These are phyloP conservation scores for Xylaria sp. DNA, from an alignment of 2,329 filamentous ascomycete genomes.

Conservation along the genomic window DNA sequence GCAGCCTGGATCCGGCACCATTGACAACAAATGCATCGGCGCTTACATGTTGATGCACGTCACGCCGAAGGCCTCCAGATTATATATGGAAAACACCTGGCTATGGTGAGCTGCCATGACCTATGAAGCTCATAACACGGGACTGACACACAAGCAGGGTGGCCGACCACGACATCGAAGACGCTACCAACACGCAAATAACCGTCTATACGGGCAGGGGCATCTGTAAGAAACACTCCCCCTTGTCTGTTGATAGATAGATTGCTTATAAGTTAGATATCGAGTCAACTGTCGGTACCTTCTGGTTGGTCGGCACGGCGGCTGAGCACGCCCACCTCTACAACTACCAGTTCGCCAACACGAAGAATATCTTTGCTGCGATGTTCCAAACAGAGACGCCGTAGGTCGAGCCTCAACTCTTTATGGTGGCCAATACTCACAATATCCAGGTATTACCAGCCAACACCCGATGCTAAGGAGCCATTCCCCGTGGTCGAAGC, in stretches of 20 bases:
- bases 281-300: slow-evolving; percentile 41
- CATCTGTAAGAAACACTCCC: slow-evolving; percentile 39
- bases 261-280: slow-evolving; percentile 29
- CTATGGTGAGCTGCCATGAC: slow-evolving; percentile 38
- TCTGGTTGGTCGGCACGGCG: slow-evolving; percentile 63
- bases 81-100: slow-evolving; percentile 50
- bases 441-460: slow-evolving; percentile 54
- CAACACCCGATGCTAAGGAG: slow-evolving; percentile 55
- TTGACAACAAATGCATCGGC: slow-evolving; percentile 40
- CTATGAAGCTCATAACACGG: slow-evolving; percentile 19
- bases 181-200: slow-evolving; percentile 49
- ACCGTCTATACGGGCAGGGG: slow-evolving; percentile 58
- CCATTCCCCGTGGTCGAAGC: slow-evolving; percentile 50
- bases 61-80: slow-evolving; percentile 35
- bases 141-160: slow-evolving; percentile 36
- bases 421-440: neutral
- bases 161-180: slow-evolving; percentile 60
- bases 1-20: slow-evolving; percentile 38
- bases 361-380: slow-evolving; percentile 61
- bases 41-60: slow-evolving; percentile 45
- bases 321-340: slow-evolving; percentile 65
- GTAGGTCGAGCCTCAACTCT: slow-evolving; percentile 34
- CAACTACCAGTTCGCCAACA: slow-evolving; percentile 63
- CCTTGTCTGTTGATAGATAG: neutral
- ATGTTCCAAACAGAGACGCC: slow-evolving; percentile 69